phyloP scores from a whole-genome alignment of 495 filamentous ascomycete species.

The Paragyromitra xinjiangensis region DNA sequence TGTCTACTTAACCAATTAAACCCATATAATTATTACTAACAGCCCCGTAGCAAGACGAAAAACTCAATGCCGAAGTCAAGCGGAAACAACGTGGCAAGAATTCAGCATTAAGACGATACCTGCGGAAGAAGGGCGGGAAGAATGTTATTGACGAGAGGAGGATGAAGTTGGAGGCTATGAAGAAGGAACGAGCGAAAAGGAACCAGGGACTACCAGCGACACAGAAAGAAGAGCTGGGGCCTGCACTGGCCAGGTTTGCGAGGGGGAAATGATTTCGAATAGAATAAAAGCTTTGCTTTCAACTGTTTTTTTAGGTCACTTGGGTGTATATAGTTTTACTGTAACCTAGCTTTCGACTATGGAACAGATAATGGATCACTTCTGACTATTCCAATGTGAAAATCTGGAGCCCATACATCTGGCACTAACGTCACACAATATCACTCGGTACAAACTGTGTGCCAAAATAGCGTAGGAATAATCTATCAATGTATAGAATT shows the following conservation, averaged over 20 bases:
- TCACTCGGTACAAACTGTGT: neutral
- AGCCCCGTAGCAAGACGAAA: conserved; percentile 63
- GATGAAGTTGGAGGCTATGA: conserved; percentile 71
- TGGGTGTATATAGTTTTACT: conserved; percentile 18
- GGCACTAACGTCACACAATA: neutral
- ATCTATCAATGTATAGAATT: neutral
- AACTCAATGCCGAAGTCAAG: conserved; percentile 71
- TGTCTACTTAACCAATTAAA: neutral
- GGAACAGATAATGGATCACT: conserved; percentile 17
- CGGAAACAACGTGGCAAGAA: conserved; percentile 91
- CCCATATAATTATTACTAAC: neutral
- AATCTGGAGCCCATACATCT: neutral
- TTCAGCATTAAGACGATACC: conserved; percentile 80
- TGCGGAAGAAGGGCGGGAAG: conserved; percentile 85
- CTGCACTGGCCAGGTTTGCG: conserved; percentile 75
- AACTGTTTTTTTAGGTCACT: neutral
- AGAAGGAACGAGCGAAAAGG: conserved; percentile 70
- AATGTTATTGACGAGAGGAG: conserved; percentile 93
- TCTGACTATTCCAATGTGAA: neutral
- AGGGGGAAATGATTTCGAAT: conserved; percentile 34
- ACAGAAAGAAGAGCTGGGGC: conserved; percentile 70
- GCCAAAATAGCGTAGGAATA: neutral
- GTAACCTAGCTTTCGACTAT: conserved; percentile 22
- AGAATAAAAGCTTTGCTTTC: conserved; percentile 14
- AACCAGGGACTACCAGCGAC: conserved; percentile 70